These are phyloP conservation scores for Rutstroemia sp. DNA, from an alignment of 2,329 filamentous ascomycete species.

Conservation along the genomic window DNA sequence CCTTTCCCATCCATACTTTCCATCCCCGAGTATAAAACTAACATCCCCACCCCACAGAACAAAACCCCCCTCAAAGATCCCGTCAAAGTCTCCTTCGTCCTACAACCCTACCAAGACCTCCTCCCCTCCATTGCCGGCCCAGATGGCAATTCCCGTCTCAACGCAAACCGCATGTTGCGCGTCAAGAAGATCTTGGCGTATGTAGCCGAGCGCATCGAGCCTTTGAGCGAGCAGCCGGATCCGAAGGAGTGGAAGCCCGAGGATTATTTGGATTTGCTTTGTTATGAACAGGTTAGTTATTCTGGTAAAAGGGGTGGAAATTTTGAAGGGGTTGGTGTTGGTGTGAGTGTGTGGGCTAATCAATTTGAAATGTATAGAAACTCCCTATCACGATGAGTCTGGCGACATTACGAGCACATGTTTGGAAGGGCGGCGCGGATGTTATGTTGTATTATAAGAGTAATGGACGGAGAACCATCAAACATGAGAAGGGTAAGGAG, in stretches of 20 bases:
- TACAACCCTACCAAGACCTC: slow-evolving; percentile 71
- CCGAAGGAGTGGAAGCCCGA: slow-evolving; percentile 65
- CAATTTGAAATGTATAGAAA: slow-evolving; percentile 19
- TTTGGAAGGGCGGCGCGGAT: slow-evolving; percentile 95
- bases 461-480: slow-evolving; percentile 56
- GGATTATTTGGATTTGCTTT: slow-evolving; percentile 91
- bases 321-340: too few species aligned
- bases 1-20: not conserved
- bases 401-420: slow-evolving; percentile 82
- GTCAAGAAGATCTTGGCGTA: slow-evolving; percentile 93
- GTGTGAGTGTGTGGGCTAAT: not conserved
- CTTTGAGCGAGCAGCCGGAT: slow-evolving; percentile 50
- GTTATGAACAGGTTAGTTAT: slow-evolving; percentile 83
- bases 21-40: slow-evolving; percentile 9
- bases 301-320: too few species aligned
- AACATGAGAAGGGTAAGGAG: slow-evolving; percentile 15
- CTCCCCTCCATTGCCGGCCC: slow-evolving; percentile 67
- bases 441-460: slow-evolving; percentile 85
- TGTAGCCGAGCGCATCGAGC: slow-evolving; percentile 84
- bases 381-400: slow-evolving; percentile 81
- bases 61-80: slow-evolving; percentile 80
- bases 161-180: slow-evolving; percentile 93
- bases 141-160: slow-evolving; percentile 81
- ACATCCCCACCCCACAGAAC: slow-evolving; percentile 46
- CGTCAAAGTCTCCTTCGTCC: slow-evolving; percentile 88